Conservation (phyloP, 768 basidiomycete genomes). For the Boletus pseudopeckii region DNA sequence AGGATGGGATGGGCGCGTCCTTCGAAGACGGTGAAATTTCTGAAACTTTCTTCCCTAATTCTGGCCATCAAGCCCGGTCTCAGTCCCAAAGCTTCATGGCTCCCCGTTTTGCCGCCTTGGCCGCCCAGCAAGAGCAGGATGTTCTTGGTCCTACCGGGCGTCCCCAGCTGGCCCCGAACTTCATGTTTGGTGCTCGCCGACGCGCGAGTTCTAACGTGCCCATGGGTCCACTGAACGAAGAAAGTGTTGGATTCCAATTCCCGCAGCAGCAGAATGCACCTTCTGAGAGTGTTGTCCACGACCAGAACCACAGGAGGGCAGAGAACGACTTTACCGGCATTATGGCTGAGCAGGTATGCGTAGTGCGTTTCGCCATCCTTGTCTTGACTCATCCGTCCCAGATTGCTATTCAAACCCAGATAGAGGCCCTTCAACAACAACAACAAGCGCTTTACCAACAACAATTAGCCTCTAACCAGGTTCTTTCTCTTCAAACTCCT, state of each 20-base stretch:
- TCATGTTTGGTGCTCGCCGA: constrained; percentile 78
- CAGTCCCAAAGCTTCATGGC: constrained; percentile 85
- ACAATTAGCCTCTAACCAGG: constrained; percentile 83
- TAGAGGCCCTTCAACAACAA: constrained; percentile 86
- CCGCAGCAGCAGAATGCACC: constrained; percentile 58
- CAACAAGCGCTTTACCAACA: constrained; percentile 89
- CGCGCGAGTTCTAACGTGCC: constrained; percentile 50
- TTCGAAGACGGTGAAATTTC: constrained; percentile 80
- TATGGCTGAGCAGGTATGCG: constrained; percentile 89
- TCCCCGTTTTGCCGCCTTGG: constrained; percentile 82
- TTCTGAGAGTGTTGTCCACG: constrained; percentile 26
- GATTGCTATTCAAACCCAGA: constrained; percentile 89
- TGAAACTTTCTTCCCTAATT: constrained; percentile 49
- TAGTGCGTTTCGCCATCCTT: background rate
- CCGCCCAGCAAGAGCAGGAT: constrained; percentile 66
- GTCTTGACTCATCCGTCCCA: constrained; percentile 29
- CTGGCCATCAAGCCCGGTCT: constrained; percentile 64
- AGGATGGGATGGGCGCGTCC: constrained; percentile 50
- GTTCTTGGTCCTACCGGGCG: constrained; percentile 69
- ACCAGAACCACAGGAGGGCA: constrained; percentile 49
- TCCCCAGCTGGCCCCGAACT: constrained; percentile 86
- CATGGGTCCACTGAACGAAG: constrained; percentile 74
- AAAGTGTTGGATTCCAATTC: constrained; percentile 79
- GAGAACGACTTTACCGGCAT: constrained; percentile 81
- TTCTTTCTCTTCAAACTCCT: constrained; percentile 74